Conservation (phyloP, 306 rosid genomes). For the Begonia peltatifolia region DNA sequence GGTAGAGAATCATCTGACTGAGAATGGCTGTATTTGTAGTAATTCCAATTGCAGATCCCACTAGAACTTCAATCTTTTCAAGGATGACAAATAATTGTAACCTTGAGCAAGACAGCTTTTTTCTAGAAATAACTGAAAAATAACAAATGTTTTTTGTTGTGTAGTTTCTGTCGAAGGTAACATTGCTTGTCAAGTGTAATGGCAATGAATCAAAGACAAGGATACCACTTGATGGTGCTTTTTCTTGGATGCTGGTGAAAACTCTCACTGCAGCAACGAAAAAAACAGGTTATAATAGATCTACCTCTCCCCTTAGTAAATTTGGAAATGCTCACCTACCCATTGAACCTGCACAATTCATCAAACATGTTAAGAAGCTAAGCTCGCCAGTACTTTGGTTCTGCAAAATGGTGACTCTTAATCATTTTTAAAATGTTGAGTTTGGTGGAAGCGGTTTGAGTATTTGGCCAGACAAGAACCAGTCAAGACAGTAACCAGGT, state of each 20-base stretch:
- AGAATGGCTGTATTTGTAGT: constrained; percentile 54
- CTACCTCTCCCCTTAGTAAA: neutral
- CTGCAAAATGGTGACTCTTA: constrained; percentile 22
- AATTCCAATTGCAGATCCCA: constrained; percentile 59
- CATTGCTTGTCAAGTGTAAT: too few species aligned
- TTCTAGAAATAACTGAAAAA: too few species aligned
- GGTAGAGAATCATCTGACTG: constrained; percentile 60
- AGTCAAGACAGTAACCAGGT: too few species aligned
- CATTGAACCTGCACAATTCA: constrained; percentile 71
- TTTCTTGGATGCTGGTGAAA: constrained; percentile 76
- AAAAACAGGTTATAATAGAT: neutral
- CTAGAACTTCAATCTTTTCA: constrained; percentile 33
- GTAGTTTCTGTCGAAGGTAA: too few species aligned
- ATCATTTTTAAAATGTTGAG: too few species aligned
- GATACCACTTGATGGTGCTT: constrained; percentile 69
- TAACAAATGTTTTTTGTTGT: too few species aligned
- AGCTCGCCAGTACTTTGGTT: constrained; percentile 82
- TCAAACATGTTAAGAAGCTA: constrained; percentile 70
- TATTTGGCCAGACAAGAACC: too few species aligned
- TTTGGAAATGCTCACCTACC: constrained; percentile 30
- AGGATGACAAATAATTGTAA: constrained; percentile 16
- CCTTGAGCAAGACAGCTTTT: neutral
- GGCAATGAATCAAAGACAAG: constrained; percentile 8
- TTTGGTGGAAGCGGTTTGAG: too few species aligned
- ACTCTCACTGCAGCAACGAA: constrained; percentile 54